Percentiles rank a stretch among this genome's conserved stretches.
phyloP scores from a whole-genome alignment of 805 yeast genomes.

The Candida jianshihensis region DNA sequence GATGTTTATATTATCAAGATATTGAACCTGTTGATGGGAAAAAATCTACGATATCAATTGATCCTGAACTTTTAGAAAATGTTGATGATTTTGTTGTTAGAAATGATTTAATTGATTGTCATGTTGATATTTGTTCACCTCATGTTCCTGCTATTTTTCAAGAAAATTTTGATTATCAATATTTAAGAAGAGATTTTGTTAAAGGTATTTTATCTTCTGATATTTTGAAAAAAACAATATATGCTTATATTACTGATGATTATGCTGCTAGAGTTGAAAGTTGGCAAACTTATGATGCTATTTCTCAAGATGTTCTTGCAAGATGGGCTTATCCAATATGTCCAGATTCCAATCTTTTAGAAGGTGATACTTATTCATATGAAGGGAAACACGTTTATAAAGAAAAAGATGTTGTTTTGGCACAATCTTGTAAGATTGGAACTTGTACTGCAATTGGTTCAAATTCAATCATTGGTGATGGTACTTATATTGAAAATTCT shows the following conservation, averaged over 20 bases:
- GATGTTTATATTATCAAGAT: slow-evolving; percentile 80
- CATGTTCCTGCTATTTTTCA: slow-evolving; percentile 93
- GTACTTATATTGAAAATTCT: slow-evolving; percentile 56
- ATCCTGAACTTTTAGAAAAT: slow-evolving; percentile 72
- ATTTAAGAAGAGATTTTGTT: slow-evolving; percentile 78
- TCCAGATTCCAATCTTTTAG: slow-evolving; percentile 74
- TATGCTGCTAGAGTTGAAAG: slow-evolving; percentile 94
- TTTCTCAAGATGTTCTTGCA: slow-evolving; percentile 81
- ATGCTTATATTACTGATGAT: slow-evolving; percentile 74
- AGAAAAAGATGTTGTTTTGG: slow-evolving; percentile 80
- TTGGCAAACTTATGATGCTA: slow-evolving; percentile 88
- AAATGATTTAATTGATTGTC: slow-evolving; percentile 94
- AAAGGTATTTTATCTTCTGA: slow-evolving; percentile 89
- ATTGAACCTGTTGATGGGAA: slow-evolving; percentile 46
- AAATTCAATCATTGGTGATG: slow-evolving; percentile 69
- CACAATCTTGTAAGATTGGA: slow-evolving; percentile 86
- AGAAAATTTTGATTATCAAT: slow-evolving; percentile 93
- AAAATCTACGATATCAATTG: slow-evolving; percentile 52
- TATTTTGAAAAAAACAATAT: slow-evolving; percentile 81
- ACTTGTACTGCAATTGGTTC: slow-evolving; percentile 79
- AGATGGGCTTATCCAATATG: slow-evolving; percentile 92
- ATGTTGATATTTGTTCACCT: slow-evolving; percentile 90
- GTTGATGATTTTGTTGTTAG: slow-evolving; percentile 74
- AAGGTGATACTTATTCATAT: slow-evolving; percentile 68
- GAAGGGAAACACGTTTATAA: slow-evolving; percentile 84